Evolutionary conservation across 179 eudicot species (phyloP).

Genomic region (Amaranthus tricolor): DNA sequence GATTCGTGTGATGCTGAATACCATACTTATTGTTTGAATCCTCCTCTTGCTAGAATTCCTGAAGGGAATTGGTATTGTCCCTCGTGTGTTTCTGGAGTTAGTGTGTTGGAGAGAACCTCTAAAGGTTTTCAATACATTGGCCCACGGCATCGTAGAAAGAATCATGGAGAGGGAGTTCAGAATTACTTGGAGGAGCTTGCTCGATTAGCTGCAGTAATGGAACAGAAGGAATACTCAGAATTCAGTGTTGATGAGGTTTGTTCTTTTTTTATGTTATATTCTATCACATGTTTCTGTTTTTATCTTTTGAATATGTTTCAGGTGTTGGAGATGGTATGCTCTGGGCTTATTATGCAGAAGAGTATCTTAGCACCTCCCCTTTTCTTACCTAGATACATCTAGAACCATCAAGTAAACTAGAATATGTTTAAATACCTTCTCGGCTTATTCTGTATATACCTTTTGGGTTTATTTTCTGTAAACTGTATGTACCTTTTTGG

Average conservation of each 20-base stretch:
- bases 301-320: background rate
- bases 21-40: constrained; percentile 82
- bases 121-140: constrained; percentile 36
- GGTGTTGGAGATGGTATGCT: background rate
- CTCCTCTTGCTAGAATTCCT: constrained; percentile 88
- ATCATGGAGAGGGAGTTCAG: constrained; percentile 53
- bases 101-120: constrained; percentile 29
- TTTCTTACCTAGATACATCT: too few species aligned
- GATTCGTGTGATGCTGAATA: constrained; percentile 96
- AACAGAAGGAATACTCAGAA: constrained; percentile 78
- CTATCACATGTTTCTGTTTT: background rate
- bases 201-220: constrained; percentile 57
- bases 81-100: constrained; percentile 63
- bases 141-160: constrained; percentile 38
- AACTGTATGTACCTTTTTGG: too few species aligned
- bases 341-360: background rate
- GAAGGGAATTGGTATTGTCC: constrained; percentile 99
- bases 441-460: too few species aligned
- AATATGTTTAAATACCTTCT: too few species aligned
- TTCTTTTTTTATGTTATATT: background rate
- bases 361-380: background rate
- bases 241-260: constrained; percentile 82
- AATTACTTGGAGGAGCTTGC: constrained; percentile 55
- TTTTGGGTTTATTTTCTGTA: too few species aligned
- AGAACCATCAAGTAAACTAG: too few species aligned